Conservation (phyloP, 306 rosid species). For the Sechiopsis laciniata region DNA sequence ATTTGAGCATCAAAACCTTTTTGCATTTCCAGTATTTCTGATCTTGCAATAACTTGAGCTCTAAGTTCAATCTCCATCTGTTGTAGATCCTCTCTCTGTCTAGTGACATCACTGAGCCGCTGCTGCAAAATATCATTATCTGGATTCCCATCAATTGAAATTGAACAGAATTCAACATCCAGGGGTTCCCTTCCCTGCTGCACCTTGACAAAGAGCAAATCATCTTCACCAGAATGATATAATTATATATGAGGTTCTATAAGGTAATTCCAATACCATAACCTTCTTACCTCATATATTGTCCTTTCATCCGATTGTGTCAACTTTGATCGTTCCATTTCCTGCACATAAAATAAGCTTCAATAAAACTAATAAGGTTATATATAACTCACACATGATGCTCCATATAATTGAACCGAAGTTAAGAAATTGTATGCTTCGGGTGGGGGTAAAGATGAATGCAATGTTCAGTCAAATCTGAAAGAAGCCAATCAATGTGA, state of each 20-base stretch:
- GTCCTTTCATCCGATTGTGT: constrained; percentile 91
- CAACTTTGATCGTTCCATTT: constrained; percentile 48
- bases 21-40: constrained; percentile 66
- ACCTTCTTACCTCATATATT: constrained; percentile 78
- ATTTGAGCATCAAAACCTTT: constrained; percentile 65
- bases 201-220: constrained; percentile 65
- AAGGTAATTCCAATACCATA: constrained; percentile 20
- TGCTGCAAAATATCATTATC: constrained; percentile 66
- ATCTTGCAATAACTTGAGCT: constrained; percentile 81
- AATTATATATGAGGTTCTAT: constrained; percentile 25
- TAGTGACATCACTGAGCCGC: constrained; percentile 49
- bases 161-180: constrained; percentile 80
- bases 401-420: background rate
- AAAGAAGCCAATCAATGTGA: background rate
- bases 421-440: background rate
- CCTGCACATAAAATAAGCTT: constrained; percentile 40
- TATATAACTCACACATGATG: background rate
- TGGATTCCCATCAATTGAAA: constrained; percentile 60
- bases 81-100: constrained; percentile 76
- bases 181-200: constrained; percentile 94
- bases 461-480: background rate
- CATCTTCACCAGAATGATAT: constrained; percentile 38
- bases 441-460: constrained; percentile 11
- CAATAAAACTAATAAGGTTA: background rate
- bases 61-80: constrained; percentile 72